These are phyloP conservation scores for Pyrenula massariospora DNA, from an alignment of 495 filamentous ascomycete species.

Conservation along the genomic window DNA sequence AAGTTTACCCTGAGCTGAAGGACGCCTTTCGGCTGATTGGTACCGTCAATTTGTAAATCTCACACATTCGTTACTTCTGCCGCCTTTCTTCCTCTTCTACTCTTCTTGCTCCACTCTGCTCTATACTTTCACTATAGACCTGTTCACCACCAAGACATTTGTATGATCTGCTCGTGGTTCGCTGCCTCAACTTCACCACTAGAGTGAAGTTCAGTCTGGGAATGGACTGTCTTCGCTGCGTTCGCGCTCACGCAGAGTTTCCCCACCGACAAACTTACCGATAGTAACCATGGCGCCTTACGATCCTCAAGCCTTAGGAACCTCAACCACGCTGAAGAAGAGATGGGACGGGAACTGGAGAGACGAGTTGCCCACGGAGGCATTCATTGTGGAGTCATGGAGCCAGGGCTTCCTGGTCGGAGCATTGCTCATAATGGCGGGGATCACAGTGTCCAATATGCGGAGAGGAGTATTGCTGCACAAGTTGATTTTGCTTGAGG, in stretches of 20 bases:
- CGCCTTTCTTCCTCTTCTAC: too few relatives aligned
- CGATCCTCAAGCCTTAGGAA: background rate
- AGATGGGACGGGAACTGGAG: background rate
- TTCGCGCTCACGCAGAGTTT: background rate
- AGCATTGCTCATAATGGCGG: conserved; percentile 16
- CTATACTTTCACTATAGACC: too few relatives aligned
- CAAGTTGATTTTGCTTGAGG: conserved; percentile 22
- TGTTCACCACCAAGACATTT: too few relatives aligned
- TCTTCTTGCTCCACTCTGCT: too few relatives aligned
- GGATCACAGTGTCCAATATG: conserved; percentile 18
- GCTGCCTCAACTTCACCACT: background rate
- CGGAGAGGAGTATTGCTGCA: conserved; percentile 16
- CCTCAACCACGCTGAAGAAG: background rate
- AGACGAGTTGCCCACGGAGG: conserved; percentile 1
- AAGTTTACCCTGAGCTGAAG: too few relatives aligned
- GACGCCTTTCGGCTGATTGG: too few relatives aligned
- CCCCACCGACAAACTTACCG: background rate
- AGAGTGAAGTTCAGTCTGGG: too few relatives aligned
- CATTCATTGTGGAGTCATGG: conserved; percentile 20
- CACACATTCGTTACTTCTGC: too few relatives aligned
- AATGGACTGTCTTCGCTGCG: background rate
- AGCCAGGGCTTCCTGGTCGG: conserved; percentile 20
- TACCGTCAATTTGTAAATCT: too few relatives aligned
- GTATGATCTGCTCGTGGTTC: too few relatives aligned
- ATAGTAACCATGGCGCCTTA: background rate